Percentiles rank a stretch among this genome's conserved stretches.
phyloP scores from a whole-genome alignment of 108 stramenopile species.

The Mediolabrus comicus region DNA sequence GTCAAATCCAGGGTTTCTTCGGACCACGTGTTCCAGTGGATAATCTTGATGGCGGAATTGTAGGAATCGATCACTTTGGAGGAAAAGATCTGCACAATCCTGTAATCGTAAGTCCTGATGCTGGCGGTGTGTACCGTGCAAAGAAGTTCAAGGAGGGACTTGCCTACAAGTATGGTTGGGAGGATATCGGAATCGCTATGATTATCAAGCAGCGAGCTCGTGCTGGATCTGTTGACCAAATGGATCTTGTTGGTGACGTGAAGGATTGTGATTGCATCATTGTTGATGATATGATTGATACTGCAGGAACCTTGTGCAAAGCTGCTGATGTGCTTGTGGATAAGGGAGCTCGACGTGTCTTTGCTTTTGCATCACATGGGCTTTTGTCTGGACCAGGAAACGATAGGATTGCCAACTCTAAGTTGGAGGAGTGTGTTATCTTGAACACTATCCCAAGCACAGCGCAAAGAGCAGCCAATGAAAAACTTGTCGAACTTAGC shows the following conservation, averaged over 20 bases:
- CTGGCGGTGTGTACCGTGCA: conserved; percentile 99
- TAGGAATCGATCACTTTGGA: conserved; percentile 98
- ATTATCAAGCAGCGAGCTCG: conserved; percentile 99
- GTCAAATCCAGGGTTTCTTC: conserved; percentile 99
- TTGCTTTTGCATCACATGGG: conserved; percentile 99
- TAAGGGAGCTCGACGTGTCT: conserved; percentile 96
- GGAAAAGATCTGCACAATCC: conserved; percentile 98
- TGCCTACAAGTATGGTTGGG: conserved; percentile 91
- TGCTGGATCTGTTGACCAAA: conserved; percentile 91
- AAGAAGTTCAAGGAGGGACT: conserved; percentile 99
- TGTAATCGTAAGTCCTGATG: conserved; percentile 99
- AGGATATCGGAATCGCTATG: conserved; percentile 98
- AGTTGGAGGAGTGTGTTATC: conserved; percentile 94
- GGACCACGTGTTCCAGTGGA: conserved; percentile 99
- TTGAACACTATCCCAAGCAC: conserved; percentile 90
- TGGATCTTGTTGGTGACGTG: conserved; percentile 99
- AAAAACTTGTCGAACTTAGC: conserved; percentile 91
- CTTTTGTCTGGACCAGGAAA: conserved; percentile 97
- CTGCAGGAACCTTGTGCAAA: conserved; percentile 98
- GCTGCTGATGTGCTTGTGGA: conserved; percentile 94
- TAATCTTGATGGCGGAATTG: conserved; percentile 97
- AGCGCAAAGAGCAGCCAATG: conserved; percentile 86
- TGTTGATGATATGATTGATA: conserved; percentile 99
- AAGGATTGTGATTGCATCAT: conserved; percentile 97
- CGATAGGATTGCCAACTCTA: conserved; percentile 92